phyloP scores from a whole-genome alignment of 306 rosid genomes.

The Vigna mungo region DNA sequence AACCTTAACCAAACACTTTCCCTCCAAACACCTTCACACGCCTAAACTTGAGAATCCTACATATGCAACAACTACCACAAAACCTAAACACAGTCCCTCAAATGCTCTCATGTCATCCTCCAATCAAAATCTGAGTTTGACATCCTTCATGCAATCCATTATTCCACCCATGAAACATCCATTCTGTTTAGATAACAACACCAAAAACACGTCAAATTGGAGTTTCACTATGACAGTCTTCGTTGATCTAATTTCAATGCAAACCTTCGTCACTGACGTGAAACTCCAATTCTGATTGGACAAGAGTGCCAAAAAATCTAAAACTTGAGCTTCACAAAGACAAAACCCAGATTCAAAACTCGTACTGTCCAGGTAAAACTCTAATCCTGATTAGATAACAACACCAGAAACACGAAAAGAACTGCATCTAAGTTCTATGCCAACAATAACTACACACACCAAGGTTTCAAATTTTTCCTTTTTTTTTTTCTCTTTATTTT shows the following conservation, averaged over 20 bases:
- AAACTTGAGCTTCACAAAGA: not conserved
- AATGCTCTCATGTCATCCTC: not conserved
- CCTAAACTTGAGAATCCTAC: conserved; percentile 45
- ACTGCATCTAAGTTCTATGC: not conserved
- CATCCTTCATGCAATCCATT: not conserved
- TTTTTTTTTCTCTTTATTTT: not conserved
- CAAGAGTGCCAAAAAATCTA: not conserved
- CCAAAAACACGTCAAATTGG: not conserved
- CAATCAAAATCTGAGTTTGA: not conserved
- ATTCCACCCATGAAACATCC: not conserved
- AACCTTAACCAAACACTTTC: conserved; percentile 41
- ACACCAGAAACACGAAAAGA: not conserved
- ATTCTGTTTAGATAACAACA: not conserved
- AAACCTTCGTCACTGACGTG: not conserved
- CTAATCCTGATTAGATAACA: not conserved
- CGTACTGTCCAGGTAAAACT: not conserved
- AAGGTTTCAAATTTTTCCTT: not conserved
- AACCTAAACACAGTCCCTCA: not conserved
- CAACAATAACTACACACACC: conserved; percentile 13
- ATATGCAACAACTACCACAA: not conserved
- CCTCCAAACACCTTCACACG: conserved; percentile 39
- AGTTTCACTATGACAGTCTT: not conserved
- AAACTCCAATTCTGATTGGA: not conserved
- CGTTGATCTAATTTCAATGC: not conserved
- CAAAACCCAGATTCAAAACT: too few relatives aligned